phyloP scores from a whole-genome alignment of 129 eudicot species.

The Logfia minima region DNA sequence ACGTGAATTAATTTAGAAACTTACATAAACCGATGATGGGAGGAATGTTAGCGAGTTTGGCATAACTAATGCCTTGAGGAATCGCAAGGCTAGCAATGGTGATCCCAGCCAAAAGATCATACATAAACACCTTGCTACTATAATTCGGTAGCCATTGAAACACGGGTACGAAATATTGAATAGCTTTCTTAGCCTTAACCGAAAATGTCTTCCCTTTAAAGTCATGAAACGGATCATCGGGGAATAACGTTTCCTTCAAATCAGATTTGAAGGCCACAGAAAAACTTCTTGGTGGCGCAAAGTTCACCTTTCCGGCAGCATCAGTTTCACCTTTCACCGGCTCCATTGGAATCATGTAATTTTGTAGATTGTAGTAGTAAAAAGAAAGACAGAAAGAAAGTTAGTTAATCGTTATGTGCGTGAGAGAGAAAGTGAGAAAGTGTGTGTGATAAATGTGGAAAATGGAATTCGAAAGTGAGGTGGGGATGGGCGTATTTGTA shows the following conservation, averaged over 20 bases:
- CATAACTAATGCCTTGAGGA: conserved; percentile 96
- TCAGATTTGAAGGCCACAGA: conserved; percentile 42
- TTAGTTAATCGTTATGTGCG: background rate
- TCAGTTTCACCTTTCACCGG: conserved; percentile 26
- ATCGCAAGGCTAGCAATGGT: conserved; percentile 96
- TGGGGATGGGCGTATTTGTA: conserved; percentile 21
- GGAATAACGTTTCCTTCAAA: conserved; percentile 61
- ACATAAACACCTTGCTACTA: conserved; percentile 41
- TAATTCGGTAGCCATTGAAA: conserved; percentile 77
- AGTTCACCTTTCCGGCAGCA: conserved; percentile 46
- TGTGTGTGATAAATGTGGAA: conserved; percentile 5
- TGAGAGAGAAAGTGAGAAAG: conserved; percentile 2
- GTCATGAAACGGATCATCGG: conserved; percentile 76
- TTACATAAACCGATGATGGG: conserved; percentile 85
- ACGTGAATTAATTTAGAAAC: conserved; percentile 13
- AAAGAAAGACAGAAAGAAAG: background rate
- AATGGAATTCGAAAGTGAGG: conserved; percentile 4
- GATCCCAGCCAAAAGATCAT: conserved; percentile 81
- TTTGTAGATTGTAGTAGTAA: background rate
- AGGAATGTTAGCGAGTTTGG: conserved; percentile 82
- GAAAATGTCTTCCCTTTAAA: conserved; percentile 46
- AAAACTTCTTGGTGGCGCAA: conserved; percentile 49
- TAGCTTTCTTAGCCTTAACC: conserved; percentile 22
- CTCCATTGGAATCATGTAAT: conserved; percentile 19
- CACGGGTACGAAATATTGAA: conserved; percentile 69